Percentiles rank a stretch among this genome's conserved stretches.
Evolutionary conservation across 2,329 filamentous ascomycete genomes (phyloP).

Genomic region (Botryotinia convoluta): DNA sequence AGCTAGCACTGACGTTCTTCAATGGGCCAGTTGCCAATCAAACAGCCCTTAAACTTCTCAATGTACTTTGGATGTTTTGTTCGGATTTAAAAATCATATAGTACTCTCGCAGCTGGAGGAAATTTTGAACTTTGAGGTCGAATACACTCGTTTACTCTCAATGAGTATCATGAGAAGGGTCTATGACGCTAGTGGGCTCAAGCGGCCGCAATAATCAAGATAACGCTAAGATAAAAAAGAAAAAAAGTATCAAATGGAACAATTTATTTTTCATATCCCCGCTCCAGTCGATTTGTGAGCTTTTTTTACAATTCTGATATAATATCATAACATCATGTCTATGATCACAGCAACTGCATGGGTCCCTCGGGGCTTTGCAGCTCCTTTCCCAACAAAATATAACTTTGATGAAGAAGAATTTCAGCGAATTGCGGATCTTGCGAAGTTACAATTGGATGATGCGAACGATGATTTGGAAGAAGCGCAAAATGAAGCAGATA

Average conservation of each 20-base stretch:
- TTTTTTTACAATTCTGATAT: background rate
- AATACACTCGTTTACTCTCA: background rate
- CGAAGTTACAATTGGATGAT: conserved; percentile 71
- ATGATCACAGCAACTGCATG: conserved; percentile 60
- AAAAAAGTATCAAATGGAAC: conserved; percentile 16
- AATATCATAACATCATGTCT: conserved; percentile 34
- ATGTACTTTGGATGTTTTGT: background rate
- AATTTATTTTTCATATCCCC: conserved; percentile 18
- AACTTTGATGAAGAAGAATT: conserved; percentile 59
- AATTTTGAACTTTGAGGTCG: background rate
- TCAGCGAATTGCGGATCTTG: conserved; percentile 56
- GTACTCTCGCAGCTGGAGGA: background rate
- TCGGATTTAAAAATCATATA: background rate
- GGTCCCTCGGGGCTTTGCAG: conserved; percentile 58
- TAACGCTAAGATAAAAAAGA: conserved; percentile 18
- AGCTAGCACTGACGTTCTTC: background rate
- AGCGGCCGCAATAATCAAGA: conserved; percentile 17
- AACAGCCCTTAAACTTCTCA: background rate
- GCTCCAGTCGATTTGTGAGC: conserved; percentile 9
- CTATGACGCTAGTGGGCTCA: background rate
- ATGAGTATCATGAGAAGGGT: background rate
- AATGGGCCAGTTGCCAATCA: background rate
- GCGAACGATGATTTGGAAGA: conserved; percentile 81
- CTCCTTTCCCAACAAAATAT: conserved; percentile 57
- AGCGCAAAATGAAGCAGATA: conserved; percentile 39